Evolutionary conservation across 1,284 basidiomycete species (phyloP).

Genomic region (Flammula alnicola): DNA sequence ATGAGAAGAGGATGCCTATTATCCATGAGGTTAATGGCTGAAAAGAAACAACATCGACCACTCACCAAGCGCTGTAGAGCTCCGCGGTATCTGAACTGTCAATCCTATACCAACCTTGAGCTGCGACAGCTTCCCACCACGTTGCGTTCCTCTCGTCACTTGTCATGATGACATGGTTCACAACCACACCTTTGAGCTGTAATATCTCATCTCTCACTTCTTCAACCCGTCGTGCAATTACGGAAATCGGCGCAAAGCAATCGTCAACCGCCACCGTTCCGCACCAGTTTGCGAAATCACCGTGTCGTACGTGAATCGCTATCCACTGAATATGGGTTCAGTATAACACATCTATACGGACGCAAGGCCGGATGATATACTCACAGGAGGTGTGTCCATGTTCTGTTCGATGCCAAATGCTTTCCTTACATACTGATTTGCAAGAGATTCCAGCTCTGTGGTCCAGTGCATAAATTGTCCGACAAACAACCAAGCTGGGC

Average conservation of each 20-base stretch:
- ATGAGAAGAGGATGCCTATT: conserved; percentile 68
- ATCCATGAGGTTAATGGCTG: background rate
- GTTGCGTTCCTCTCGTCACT: conserved; percentile 67
- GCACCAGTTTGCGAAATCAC: conserved; percentile 63
- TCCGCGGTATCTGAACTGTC: conserved; percentile 63
- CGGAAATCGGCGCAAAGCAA: conserved; percentile 65
- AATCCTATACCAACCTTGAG: conserved; percentile 62
- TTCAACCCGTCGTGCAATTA: conserved; percentile 60
- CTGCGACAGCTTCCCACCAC: conserved; percentile 69
- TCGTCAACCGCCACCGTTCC: conserved; percentile 46
- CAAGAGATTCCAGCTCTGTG: conserved; percentile 34
- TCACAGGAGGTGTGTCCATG: conserved; percentile 37
- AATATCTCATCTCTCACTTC: conserved; percentile 63
- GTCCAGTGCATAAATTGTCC: conserved; percentile 53
- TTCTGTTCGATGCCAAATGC: conserved; percentile 36
- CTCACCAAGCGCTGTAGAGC: conserved; percentile 62
- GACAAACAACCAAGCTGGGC: conserved; percentile 56
- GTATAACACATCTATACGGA: too few relatives aligned
- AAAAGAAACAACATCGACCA: conserved; percentile 6
- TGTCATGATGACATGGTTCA: conserved; percentile 68
- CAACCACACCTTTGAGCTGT: conserved; percentile 51
- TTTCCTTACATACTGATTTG: conserved; percentile 40
- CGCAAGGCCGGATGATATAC: conserved; percentile 22
- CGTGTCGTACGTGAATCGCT: conserved; percentile 64
- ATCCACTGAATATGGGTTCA: too few relatives aligned